Evolutionary conservation across 768 basidiomycete species (phyloP).

Genomic region (Podaxis rugospora): DNA sequence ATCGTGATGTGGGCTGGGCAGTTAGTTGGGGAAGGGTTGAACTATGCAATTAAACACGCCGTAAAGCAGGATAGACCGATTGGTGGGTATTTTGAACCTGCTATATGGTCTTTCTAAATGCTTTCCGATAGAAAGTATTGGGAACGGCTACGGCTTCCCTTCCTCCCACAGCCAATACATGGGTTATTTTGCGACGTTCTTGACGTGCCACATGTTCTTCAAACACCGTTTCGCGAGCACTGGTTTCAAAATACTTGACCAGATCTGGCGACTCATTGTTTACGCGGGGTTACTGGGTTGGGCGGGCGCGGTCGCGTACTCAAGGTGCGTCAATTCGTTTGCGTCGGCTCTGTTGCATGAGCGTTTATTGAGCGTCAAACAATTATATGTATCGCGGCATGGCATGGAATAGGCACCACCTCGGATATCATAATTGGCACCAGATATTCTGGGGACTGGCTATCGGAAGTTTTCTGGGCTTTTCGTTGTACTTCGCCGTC

Average conservation of each 20-base stretch:
- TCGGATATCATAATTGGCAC: constrained; percentile 68
- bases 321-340: constrained; percentile 45
- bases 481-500: constrained; percentile 46
- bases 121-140: constrained; percentile 41
- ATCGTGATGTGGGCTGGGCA: constrained; percentile 85
- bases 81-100: constrained; percentile 33
- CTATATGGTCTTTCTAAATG: neutral
- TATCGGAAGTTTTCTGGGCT: constrained; percentile 57
- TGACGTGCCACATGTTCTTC: constrained; percentile 68
- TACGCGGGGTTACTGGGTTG: constrained; percentile 50
- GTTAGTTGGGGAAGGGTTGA: constrained; percentile 63
- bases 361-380: neutral
- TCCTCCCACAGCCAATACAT: constrained; percentile 90
- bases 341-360: neutral
- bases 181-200: constrained; percentile 80
- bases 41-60: constrained; percentile 61
- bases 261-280: constrained; percentile 39
- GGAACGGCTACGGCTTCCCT: constrained; percentile 80
- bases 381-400: neutral
- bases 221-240: constrained; percentile 61
- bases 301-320: constrained; percentile 71
- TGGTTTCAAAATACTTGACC: constrained; percentile 48
- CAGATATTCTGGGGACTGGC: constrained; percentile 75
- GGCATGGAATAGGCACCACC: constrained; percentile 44
- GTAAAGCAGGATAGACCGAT: constrained; percentile 68